Percentiles rank a stretch among this genome's conserved stretches.
Conservation (phyloP, 768 basidiomycete species). For the Porpolomopsis calyptriformis region DNA sequence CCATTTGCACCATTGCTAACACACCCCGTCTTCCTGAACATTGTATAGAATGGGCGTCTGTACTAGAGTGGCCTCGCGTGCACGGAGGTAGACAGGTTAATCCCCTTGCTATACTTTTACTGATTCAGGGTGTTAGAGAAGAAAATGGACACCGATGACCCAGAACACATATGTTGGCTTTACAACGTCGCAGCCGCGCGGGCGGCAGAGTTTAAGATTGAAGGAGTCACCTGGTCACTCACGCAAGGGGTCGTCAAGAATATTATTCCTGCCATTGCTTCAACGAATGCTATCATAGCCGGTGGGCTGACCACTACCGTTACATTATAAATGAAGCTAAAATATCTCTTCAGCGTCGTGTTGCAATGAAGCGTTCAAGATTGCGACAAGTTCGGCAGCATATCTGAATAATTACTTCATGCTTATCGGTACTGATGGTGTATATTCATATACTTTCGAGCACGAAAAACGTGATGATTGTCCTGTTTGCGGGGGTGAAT, state of each 20-base stretch:
- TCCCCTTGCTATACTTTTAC: background rate
- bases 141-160: constrained; percentile 95
- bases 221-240: constrained; percentile 94
- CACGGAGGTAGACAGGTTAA: constrained; percentile 53
- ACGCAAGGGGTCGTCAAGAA: constrained; percentile 99
- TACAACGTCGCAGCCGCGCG: constrained; percentile 71
- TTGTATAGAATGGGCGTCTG: constrained; percentile 99
- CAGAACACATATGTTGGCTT: constrained; percentile 93
- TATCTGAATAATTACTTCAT: constrained; percentile 97
- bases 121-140: constrained; percentile 45
- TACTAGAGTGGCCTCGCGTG: constrained; percentile 94
- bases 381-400: constrained; percentile 89
- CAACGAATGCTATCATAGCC: constrained; percentile 96
- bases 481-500: constrained; percentile 93
- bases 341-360: constrained; percentile 59
- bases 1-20: constrained; percentile 98
- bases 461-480: constrained; percentile 89
- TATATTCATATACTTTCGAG: constrained; percentile 96
- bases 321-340: background rate
- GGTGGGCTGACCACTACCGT: constrained; percentile 34
- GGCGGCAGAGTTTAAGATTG: constrained; percentile 91
- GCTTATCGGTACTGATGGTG: constrained; percentile 92
- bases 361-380: constrained; percentile 99
- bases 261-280: constrained; percentile 97
- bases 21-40: constrained; percentile 97